phyloP scores from a whole-genome alignment of 2,329 filamentous ascomycete species.

The Aspergillaceae sp. region DNA sequence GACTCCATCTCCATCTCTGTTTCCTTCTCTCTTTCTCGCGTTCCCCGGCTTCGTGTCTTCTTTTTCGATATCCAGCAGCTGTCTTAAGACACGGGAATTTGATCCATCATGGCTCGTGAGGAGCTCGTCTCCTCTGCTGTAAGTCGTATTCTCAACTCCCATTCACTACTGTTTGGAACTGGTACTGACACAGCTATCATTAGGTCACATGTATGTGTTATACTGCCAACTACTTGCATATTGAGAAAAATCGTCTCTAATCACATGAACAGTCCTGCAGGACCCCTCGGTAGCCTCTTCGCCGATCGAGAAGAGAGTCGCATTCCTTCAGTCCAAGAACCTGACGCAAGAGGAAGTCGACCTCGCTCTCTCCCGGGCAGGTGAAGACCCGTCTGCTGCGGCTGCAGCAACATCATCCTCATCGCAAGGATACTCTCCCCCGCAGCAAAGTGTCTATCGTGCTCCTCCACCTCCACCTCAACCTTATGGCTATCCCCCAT shows the following conservation, averaged over 20 bases:
- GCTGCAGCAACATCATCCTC: conserved; percentile 36
- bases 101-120: conserved; percentile 78
- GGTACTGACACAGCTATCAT: conserved; percentile 14
- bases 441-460: conserved; percentile 31
- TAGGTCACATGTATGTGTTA: conserved; percentile 45
- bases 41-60: conserved; percentile 6
- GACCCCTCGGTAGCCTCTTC: conserved; percentile 85
- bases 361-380: conserved; percentile 66
- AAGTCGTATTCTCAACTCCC: conserved; percentile 27
- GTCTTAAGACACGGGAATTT: neutral
- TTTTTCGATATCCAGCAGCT: conserved; percentile 2
- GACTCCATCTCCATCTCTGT: conserved; percentile 2
- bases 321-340: conserved; percentile 94
- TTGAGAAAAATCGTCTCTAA: conserved; percentile 8
- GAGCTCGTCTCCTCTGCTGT: conserved; percentile 80
- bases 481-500: conserved; percentile 44
- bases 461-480: conserved; percentile 34
- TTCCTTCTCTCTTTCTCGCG: conserved; percentile 5
- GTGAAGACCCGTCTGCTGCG: conserved; percentile 47
- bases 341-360: conserved; percentile 94
- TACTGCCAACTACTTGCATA: neutral
- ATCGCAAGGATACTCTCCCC: conserved; percentile 41
- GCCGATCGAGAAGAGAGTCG: conserved; percentile 83
- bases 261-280: conserved; percentile 61
- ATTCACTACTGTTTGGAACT: conserved; percentile 11